Percentiles rank a stretch among this genome's conserved stretches.
These are phyloP conservation scores for Dillenia turbinata DNA, from an alignment of 164 flowering plant species.

Conservation along the genomic window DNA sequence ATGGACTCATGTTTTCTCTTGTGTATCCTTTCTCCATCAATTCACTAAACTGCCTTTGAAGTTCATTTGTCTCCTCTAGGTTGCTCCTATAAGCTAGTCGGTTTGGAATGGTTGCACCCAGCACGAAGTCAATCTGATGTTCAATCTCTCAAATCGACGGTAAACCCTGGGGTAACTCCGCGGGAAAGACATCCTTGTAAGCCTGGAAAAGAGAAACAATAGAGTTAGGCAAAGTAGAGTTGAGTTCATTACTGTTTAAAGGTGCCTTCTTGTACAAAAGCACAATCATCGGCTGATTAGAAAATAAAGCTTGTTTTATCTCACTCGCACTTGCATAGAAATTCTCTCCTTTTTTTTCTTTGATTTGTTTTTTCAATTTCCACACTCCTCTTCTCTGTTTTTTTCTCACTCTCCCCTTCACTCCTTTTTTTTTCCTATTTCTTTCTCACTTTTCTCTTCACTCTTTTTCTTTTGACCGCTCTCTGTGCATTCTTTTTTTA, in stretches of 20 bases:
- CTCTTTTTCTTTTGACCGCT: background rate
- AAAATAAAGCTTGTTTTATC: background rate
- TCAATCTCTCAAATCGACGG: no score
- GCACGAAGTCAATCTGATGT: background rate
- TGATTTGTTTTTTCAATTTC: background rate
- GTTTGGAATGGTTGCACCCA: background rate
- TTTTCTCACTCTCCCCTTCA: background rate
- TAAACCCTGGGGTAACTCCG: background rate
- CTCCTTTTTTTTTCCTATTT: background rate
- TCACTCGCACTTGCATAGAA: background rate
- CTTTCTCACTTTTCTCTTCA: background rate
- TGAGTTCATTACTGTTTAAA: background rate
- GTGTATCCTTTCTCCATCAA: background rate
- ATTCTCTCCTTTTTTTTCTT: background rate
- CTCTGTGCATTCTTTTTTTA: background rate
- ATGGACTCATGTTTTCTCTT: no score
- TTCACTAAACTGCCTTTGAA: background rate
- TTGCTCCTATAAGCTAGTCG: no score
- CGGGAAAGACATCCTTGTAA: background rate
- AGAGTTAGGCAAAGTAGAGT: background rate
- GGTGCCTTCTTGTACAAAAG: background rate
- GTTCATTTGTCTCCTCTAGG: background rate
- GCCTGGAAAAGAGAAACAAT: background rate
- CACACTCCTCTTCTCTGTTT: background rate
- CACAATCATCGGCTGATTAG: background rate